Conservation (phyloP, 2,329 filamentous ascomycete genomes). For the Didymella keratinophila region DNA sequence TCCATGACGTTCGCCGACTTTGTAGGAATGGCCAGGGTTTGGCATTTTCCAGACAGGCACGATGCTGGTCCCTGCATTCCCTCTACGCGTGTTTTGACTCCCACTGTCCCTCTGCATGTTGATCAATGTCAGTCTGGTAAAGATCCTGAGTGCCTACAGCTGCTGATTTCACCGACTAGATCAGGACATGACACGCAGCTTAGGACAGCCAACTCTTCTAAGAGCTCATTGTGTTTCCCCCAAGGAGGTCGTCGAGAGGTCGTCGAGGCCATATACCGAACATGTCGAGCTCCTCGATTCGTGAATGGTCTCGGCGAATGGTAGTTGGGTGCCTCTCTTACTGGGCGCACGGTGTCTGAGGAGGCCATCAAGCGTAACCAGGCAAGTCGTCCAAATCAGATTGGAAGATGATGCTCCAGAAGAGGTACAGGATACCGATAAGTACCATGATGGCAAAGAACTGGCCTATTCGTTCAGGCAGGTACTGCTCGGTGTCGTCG, state of each 20-base stretch:
- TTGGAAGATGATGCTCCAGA: constrained; percentile 40
- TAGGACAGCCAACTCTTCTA: background rate
- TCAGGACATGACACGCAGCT: background rate
- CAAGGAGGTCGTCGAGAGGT: background rate
- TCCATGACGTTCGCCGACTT: background rate
- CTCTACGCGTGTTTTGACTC: background rate
- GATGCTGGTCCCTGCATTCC: background rate
- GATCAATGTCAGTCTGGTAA: background rate
- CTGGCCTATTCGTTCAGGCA: constrained; percentile 44
- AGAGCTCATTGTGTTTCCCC: background rate
- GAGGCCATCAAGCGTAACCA: background rate
- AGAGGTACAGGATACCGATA: constrained; percentile 40
- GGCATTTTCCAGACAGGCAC: background rate
- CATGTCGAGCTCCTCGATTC: background rate
- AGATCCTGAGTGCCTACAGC: background rate
- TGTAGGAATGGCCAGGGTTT: background rate
- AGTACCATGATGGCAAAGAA: constrained; percentile 37
- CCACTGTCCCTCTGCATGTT: background rate
- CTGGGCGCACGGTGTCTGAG: background rate
- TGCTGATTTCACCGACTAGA: no score
- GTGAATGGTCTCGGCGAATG: background rate
- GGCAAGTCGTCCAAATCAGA: constrained; percentile 21
- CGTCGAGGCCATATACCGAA: background rate
- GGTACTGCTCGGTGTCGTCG: constrained; percentile 30
- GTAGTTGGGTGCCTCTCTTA: background rate